phyloP scores from a whole-genome alignment of 352 stramenopile species.

The Thraustotheca clavata region DNA sequence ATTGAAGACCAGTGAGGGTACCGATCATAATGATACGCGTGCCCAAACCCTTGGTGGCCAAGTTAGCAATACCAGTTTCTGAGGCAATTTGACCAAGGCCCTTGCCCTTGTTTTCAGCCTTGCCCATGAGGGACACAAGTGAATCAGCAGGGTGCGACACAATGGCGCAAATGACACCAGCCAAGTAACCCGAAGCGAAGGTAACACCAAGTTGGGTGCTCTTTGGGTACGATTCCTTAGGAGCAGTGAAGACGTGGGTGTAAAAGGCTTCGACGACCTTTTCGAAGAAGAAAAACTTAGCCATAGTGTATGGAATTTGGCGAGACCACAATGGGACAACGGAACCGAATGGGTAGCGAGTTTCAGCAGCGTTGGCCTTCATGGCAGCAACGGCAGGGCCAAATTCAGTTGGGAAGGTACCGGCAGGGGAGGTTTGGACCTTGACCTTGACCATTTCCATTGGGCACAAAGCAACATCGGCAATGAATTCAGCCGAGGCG shows the following conservation, averaged over 20 bases:
- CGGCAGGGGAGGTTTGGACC: conserved; percentile 85
- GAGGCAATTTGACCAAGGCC: conserved; percentile 82
- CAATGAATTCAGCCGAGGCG: conserved; percentile 91
- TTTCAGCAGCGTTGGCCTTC: conserved; percentile 80
- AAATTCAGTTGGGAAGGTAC: conserved; percentile 87
- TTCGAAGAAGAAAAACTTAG: conserved; percentile 98
- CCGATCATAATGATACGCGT: conserved; percentile 95
- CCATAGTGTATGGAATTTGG: conserved; percentile 97
- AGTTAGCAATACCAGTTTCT: conserved; percentile 65
- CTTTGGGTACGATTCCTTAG: conserved; percentile 88
- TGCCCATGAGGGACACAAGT: conserved; percentile 96
- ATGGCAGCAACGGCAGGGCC: conserved; percentile 79
- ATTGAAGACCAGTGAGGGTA: conserved; percentile 93
- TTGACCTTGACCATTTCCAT: conserved; percentile 96
- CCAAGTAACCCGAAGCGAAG: conserved; percentile 97
- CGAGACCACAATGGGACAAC: conserved; percentile 86
- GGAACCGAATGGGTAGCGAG: conserved; percentile 88
- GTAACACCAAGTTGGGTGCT: conserved; percentile 94
- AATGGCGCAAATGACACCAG: conserved; percentile 98
- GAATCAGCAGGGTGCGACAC: conserved; percentile 99
- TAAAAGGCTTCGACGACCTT: conserved; percentile 85
- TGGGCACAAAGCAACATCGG: conserved; percentile 89
- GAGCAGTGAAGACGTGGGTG: conserved; percentile 86
- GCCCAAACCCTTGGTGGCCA: conserved; percentile 83
- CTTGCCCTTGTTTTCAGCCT: conserved; percentile 87